A percentile compares a stretch with the other conserved stretches of the same genome.
Evolutionary conservation across 2,329 filamentous ascomycete genomes (phyloP).

Genomic region (Ascochyta koolunga): DNA sequence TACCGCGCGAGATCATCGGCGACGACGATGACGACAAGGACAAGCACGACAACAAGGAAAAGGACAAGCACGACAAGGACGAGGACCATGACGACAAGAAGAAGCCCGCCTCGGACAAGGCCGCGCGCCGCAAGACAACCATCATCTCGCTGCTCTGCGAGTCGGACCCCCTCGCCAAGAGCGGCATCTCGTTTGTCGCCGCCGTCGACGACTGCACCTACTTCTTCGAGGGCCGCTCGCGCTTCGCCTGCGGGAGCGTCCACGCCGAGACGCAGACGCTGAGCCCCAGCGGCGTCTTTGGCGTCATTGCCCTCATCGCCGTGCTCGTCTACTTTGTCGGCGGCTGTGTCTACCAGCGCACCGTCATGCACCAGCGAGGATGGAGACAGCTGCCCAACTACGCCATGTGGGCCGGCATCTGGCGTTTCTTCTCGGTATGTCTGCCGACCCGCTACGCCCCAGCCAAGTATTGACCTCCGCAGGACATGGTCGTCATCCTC

Average conservation of each 20-base stretch:
- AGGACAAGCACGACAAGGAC: conserved; percentile 47
- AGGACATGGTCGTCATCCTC: conserved; percentile 68
- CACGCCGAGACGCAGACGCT: conserved; percentile 63
- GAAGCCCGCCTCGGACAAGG: conserved; percentile 55
- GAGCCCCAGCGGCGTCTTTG: conserved; percentile 79
- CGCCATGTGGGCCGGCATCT: conserved; percentile 86
- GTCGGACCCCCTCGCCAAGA: conserved; percentile 72
- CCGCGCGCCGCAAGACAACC: conserved; percentile 72
- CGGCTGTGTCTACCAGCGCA: conserved; percentile 93
- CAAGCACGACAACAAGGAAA: conserved; percentile 43
- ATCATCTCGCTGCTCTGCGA: conserved; percentile 95
- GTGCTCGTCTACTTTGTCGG: conserved; percentile 88
- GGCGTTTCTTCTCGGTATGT: conserved; percentile 78
- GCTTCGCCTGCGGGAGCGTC: conserved; percentile 79
- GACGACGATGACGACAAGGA: conserved; percentile 46
- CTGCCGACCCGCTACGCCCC: neutral
- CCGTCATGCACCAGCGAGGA: conserved; percentile 89
- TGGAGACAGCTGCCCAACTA: conserved; percentile 97
- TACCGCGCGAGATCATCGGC: conserved; percentile 49
- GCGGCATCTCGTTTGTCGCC: conserved; percentile 82
- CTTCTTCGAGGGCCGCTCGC: conserved; percentile 90
- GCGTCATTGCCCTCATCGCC: conserved; percentile 79
- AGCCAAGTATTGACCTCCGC: conserved; percentile 14
- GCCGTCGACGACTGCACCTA: conserved; percentile 92
- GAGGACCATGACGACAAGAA: conserved; percentile 44